Evolutionary conservation across 2,329 filamentous ascomycete species (phyloP).

Genomic region (Calonectria pseudoreteaudii): DNA sequence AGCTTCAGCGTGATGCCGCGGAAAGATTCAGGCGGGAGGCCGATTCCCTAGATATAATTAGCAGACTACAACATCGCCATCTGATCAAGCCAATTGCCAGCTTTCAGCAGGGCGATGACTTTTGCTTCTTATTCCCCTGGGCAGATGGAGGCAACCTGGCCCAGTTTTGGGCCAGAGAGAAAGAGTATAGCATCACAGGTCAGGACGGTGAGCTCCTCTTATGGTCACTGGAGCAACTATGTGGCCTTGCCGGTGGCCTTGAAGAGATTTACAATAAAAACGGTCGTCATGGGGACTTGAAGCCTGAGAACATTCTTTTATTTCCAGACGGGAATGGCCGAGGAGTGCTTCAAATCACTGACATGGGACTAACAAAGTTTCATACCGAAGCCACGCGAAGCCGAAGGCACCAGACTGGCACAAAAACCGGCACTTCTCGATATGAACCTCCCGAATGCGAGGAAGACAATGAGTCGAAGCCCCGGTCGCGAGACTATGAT

Average conservation of each 20-base stretch:
- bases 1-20: not conserved
- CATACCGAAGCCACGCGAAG: not conserved
- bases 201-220: not conserved
- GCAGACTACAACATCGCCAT: not conserved
- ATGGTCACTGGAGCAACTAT: not conserved
- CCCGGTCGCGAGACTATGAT: not conserved
- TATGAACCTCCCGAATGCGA: not conserved
- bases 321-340: not conserved
- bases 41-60: not conserved
- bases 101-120: not conserved
- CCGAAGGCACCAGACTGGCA: not conserved
- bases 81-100: not conserved
- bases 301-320: not conserved
- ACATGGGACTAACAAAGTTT: not conserved
- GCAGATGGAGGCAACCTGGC: not conserved
- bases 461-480: not conserved
- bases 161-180: not conserved
- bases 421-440: not conserved
- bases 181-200: not conserved
- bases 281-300: not conserved
- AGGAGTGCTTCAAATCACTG: not conserved
- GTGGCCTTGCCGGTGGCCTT: not conserved
- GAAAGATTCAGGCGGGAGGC: not conserved
- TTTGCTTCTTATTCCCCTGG: not conserved
- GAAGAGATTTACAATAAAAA: not conserved